Evolutionary conservation across 768 basidiomycete genomes (phyloP).

Genomic region (Pleurotus tuber-regium): DNA sequence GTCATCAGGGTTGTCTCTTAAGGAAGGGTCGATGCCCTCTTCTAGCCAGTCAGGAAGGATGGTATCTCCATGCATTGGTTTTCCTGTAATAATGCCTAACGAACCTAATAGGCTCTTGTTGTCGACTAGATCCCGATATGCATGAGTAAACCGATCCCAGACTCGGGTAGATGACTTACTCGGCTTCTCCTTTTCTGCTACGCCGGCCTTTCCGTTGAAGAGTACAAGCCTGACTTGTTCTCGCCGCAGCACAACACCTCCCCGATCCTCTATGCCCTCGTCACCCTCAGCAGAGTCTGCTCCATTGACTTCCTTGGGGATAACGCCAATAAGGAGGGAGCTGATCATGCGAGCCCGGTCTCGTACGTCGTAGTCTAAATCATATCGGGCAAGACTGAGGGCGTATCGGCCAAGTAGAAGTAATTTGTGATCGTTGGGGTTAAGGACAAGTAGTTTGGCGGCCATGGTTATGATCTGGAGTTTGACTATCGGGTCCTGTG

Average conservation of each 20-base stretch:
- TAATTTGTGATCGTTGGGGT: slow-evolving; percentile 49
- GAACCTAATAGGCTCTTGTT: slow-evolving; percentile 58
- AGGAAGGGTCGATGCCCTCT: slow-evolving; percentile 71
- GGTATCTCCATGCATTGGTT: slow-evolving; percentile 47
- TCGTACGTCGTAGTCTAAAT: slow-evolving; percentile 84
- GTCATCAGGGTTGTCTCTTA: slow-evolving; percentile 72
- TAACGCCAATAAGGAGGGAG: slow-evolving; percentile 61
- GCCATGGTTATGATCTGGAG: slow-evolving; percentile 84
- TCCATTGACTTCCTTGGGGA: slow-evolving; percentile 16
- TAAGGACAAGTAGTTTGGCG: slow-evolving; percentile 76
- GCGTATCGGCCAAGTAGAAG: slow-evolving; percentile 66
- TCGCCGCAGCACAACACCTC: slow-evolving; percentile 74
- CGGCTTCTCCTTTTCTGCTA: slow-evolving; percentile 36
- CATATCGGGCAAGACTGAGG: slow-evolving; percentile 84
- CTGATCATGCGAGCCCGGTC: slow-evolving; percentile 83
- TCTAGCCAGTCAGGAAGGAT: slow-evolving; percentile 86
- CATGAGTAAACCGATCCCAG: slow-evolving; percentile 6
- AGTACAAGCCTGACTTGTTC: slow-evolving; percentile 82
- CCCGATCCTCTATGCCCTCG: slow-evolving; percentile 42
- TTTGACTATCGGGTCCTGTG: slow-evolving; percentile 72
- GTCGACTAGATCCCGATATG: slow-evolving; percentile 32
- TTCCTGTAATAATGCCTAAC: slow-evolving; percentile 58
- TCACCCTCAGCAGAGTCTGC: slow-evolving; percentile 27
- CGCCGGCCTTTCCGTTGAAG: slow-evolving; percentile 67
- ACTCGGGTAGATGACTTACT: slow-evolving; percentile 20